Evolutionary conservation across 768 basidiomycete species (phyloP), one percentile per base, ranked within the genome.

Genomic region (Saitozyma podzolica): DNA sequence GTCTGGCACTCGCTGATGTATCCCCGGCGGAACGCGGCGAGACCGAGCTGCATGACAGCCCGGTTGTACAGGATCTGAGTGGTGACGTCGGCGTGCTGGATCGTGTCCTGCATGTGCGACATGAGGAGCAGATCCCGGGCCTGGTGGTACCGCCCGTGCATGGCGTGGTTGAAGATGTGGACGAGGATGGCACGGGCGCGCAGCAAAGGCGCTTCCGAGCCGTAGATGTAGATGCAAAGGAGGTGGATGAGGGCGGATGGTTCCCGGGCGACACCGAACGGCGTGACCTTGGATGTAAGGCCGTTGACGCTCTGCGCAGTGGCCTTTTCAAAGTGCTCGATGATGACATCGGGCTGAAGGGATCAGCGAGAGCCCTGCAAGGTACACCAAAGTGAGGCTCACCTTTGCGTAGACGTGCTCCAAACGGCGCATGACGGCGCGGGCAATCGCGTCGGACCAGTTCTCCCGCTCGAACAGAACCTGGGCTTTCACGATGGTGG

Each of bases 371-470:
- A 74, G 50, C 72, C n/a, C n/a, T 17, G 10, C 47, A 45, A 61
- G n/a, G 4, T 50, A 29, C 54, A 7, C 9, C 8, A 2, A 37
- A 40, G 40, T 13, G 20, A 7, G 2, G 65, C 80, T 60, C 63
- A 94, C 93, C 88, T 99, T 98, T 45, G 91, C 93, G 80, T 99
- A 98, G 54, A 99, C 92, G 77, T 98, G 96, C 78, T 99, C 96
- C 63, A 99, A 81, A 49, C 96, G 87, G 69, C 96, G 86, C 89
- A 98, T 94, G 59, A 97, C 84, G 43, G 94, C 91, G 48, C 95
- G 86, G 45, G 88, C 87, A 49, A 92, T 84, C 19, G 90, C 87
- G 45, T 96, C 93, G 45, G 83, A 82, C 79, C 89, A 87, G 37
- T 83, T 82, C 16, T 87, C 88, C 70, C 84, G 85, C 82, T 96